Percentiles rank a stretch among this genome's conserved stretches.
Evolutionary conservation across 2,329 filamentous ascomycete genomes (phyloP).

Genomic region (Neofusicoccum sp.): DNA sequence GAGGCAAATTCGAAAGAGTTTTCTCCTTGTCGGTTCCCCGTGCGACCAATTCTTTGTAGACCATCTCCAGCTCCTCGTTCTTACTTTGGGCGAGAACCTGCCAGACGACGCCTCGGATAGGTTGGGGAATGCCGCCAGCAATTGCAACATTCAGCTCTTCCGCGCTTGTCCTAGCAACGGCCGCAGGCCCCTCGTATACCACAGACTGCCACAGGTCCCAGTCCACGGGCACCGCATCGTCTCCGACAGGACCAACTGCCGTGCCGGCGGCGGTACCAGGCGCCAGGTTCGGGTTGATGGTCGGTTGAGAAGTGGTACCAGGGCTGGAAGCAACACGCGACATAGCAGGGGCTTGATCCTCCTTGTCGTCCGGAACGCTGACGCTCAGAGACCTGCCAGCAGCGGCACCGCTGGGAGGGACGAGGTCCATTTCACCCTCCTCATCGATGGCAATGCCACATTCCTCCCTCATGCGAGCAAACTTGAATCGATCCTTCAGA

Average conservation of each 20-base stretch:
- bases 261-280: constrained; percentile 86
- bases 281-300: constrained; percentile 70
- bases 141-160: constrained; percentile 91
- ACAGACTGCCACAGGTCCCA: constrained; percentile 98
- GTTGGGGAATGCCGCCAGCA: constrained; percentile 88
- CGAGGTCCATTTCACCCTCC: constrained; percentile 50
- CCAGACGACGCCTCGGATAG: constrained; percentile 98
- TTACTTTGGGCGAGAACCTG: constrained; percentile 96
- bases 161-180: constrained; percentile 82
- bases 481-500: constrained; percentile 51
- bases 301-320: constrained; percentile 56
- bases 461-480: constrained; percentile 49
- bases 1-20: constrained; percentile 29
- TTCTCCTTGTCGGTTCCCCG: constrained; percentile 79
- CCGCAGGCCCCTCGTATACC: constrained; percentile 90
- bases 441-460: constrained; percentile 41
- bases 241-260: constrained; percentile 73
- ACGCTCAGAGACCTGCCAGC: constrained; percentile 42
- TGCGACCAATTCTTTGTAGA: constrained; percentile 81
- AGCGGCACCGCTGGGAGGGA: constrained; percentile 23
- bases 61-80: constrained; percentile 81
- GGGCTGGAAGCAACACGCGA: constrained; percentile 32
- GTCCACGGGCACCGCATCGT: constrained; percentile 74
- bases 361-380: constrained; percentile 51
- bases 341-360: constrained; percentile 39